These are phyloP conservation scores for Senecio squalidus DNA, from an alignment of 140 eudicot species.

Conservation along the genomic window DNA sequence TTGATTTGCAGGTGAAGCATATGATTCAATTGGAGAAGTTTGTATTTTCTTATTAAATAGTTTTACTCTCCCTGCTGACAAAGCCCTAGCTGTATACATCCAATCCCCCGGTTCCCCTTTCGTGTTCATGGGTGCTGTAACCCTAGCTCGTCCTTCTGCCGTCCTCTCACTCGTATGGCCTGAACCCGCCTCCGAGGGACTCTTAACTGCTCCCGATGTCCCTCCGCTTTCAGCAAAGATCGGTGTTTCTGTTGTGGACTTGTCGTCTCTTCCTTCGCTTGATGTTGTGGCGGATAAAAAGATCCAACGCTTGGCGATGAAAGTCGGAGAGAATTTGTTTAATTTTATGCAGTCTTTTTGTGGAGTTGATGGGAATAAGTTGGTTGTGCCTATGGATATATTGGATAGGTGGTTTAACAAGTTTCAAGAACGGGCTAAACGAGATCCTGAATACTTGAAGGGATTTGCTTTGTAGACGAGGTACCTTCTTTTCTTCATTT, in stretches of 20 bases:
- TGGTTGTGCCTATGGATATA: constrained; percentile 93
- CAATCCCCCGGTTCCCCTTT: constrained; percentile 90
- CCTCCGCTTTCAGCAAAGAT: constrained; percentile 71
- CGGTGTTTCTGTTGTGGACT: constrained; percentile 80
- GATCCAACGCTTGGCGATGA: constrained; percentile 83
- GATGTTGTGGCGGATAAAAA: constrained; percentile 77
- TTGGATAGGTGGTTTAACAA: constrained; percentile 97
- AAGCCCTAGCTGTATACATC: constrained; percentile 85
- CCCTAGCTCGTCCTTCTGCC: constrained; percentile 78
- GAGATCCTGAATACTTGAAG: constrained; percentile 90
- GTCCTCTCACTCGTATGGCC: constrained; percentile 83
- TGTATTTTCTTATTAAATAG: constrained; percentile 70
- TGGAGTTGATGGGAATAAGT: constrained; percentile 85
- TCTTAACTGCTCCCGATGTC: constrained; percentile 46
- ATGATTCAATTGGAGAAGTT: constrained; percentile 68
- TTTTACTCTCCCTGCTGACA: constrained; percentile 84
- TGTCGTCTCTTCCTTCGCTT: constrained; percentile 63
- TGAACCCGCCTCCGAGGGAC: constrained; percentile 37
- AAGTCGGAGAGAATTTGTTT: constrained; percentile 89
- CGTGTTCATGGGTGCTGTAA: constrained; percentile 73
- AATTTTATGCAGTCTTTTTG: constrained; percentile 99
- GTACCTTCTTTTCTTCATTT: neutral
- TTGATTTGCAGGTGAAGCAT: constrained; percentile 55
- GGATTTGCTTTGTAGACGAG: constrained; percentile 51
- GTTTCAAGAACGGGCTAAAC: constrained; percentile 89